A percentile compares a stretch with the other conserved stretches of the same genome.
phyloP scores from a whole-genome alignment of 2,329 filamentous ascomycete genomes.

The Fusarium falciforme region DNA sequence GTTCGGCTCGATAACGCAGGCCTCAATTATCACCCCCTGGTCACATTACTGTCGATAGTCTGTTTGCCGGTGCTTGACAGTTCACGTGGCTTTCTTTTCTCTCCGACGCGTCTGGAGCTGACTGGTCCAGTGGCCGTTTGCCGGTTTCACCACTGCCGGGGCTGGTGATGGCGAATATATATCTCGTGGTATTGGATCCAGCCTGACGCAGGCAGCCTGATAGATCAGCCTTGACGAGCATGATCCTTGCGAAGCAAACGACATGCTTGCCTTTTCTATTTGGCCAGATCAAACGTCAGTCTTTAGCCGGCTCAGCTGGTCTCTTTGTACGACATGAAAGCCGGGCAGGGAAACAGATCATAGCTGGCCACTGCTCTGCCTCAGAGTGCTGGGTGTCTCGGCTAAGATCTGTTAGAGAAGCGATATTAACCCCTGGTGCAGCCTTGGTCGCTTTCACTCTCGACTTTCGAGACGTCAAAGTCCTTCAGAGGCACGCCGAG shows the following conservation, averaged over 20 bases:
- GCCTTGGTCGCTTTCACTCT: background rate
- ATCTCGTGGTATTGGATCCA: background rate
- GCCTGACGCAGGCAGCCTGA: background rate
- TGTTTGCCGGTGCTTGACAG: background rate
- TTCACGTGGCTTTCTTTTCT: background rate
- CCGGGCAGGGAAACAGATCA: background rate
- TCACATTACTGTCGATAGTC: background rate
- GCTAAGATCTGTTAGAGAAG: background rate
- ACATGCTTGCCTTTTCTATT: slow-evolving; percentile 8
- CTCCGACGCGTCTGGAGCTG: background rate
- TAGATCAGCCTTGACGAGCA: background rate
- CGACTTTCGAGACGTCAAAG: background rate
- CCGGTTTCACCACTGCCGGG: background rate
- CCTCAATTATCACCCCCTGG: background rate
- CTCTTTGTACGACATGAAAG: background rate
- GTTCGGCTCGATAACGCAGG: background rate
- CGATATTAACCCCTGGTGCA: background rate
- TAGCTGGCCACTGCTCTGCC: background rate
- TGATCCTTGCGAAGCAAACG: background rate
- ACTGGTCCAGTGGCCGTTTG: background rate
- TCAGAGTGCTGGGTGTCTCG: background rate
- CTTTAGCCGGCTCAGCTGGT: background rate
- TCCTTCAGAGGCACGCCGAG: background rate
- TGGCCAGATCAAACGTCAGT: background rate
- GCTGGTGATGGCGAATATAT: background rate